Evolutionary conservation across 768 basidiomycete species (phyloP), one percentile per base, ranked within the genome.

Genomic region (Mycena crocata): DNA sequence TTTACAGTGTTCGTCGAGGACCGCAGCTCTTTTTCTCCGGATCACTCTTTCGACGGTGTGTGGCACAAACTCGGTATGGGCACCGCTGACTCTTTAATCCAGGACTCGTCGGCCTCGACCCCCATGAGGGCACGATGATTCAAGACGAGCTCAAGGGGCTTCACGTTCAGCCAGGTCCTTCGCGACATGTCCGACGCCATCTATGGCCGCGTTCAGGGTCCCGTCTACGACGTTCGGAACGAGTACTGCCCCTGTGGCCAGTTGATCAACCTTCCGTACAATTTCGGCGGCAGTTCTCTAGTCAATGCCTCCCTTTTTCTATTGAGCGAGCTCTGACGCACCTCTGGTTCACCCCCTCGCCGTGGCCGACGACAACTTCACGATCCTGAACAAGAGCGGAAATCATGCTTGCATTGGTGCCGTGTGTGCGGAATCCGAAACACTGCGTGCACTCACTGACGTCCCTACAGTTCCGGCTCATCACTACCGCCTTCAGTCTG

Each of bases 211-310:
- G 80, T 92, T 9, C 77, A 79, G 15, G 87, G 86, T 5, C 86
- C 92, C 21, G 69, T 70, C 26, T 70, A 67, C n/a, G 75, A 83
- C 59, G 83, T 84, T 28, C 69, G 76, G 9, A 81, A 84, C 34
- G 74, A 81, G 14, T 77, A 83, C 34, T 94, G 89, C 2, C 90
- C 91, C 2, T 94, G 93, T 73, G 77, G 83, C 46, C 79, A 83
- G 57, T 84, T 89, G 74, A 81, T 93, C 50, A 91, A 91, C 59
- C 75, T 90, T 39, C 88, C 92, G 0, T 86, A 93, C 75, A 81
- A 81, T 67, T 90, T 93, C 51, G 84, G 78, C 8, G 90, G 90
- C 7, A 77, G 24, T 87, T 85, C 71, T 89, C 89, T 7, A 83
- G 89, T 90, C 67, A 68, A 85, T 73, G 5, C 39, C 35, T 13